Conservation (phyloP, 2,329 filamentous ascomycete genomes). For the Dactylellina parvicollis region DNA sequence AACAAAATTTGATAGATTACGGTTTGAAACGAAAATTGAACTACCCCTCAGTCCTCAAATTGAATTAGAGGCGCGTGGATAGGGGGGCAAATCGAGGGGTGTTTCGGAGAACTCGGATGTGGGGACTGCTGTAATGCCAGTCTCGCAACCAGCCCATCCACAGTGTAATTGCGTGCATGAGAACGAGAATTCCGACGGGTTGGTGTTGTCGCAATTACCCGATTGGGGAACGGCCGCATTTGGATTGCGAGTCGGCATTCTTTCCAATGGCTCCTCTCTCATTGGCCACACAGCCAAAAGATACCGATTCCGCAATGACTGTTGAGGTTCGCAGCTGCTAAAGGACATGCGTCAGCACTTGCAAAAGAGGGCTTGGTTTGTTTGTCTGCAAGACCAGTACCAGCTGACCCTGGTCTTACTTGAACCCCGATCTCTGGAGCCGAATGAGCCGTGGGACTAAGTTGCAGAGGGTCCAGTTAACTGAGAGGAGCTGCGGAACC, state of each 20-base stretch:
- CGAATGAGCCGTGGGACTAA: background rate
- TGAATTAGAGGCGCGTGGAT: too few relatives aligned
- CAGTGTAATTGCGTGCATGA: too few relatives aligned
- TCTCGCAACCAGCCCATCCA: too few relatives aligned
- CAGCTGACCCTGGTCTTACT: background rate
- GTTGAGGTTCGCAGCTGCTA: background rate
- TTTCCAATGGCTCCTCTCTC: background rate
- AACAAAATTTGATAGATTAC: too few relatives aligned
- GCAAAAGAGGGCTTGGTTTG: background rate
- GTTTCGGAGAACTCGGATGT: background rate
- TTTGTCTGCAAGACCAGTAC: background rate
- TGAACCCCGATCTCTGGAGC: background rate
- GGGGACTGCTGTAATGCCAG: too few relatives aligned
- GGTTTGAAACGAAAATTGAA: too few relatives aligned
- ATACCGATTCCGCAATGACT: background rate
- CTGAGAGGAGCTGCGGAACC: too few relatives aligned
- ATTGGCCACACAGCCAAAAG: background rate
- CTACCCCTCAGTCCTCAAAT: too few relatives aligned
- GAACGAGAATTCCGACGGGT: background rate
- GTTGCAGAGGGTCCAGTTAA: too few relatives aligned
- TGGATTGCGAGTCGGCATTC: slow-evolving; percentile 18
- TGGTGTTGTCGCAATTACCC: background rate
- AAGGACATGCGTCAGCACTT: too few relatives aligned
- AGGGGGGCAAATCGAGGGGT: background rate
- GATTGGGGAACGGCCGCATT: slow-evolving; percentile 5